Base-by-base conservation (phyloP, 331 rosid genomes). In the Prunus yedoensis region DNA sequence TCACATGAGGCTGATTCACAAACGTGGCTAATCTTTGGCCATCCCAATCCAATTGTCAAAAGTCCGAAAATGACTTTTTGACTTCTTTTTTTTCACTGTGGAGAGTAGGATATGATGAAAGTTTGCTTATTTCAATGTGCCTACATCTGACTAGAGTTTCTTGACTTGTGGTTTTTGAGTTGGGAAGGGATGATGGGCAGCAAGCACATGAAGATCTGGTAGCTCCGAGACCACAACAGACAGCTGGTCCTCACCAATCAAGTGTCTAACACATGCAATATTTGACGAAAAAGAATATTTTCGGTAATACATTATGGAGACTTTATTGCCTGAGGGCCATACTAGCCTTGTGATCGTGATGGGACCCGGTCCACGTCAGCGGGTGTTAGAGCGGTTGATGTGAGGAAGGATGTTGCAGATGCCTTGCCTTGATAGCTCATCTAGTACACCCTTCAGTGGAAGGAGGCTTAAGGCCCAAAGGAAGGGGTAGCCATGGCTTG, bases 401-500 rank as follows among this genome's bases (percentile, higher is more conserved):
- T 71, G 76, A 60, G 97, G 93, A 70, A 93, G 93, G 72, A 84
- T 79, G 79, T 65, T 73, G 78, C 89, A 84, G 80, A 92, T 85
- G 81, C 97, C 97, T 87, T 89, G 91, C 79, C 77, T 86, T 45
- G 94, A 83, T 66, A 95, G 97, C 77, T 95, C 99, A 65, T 84
- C 77, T 68, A 95, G 81, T 1, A 95, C 97, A 76, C 88, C n/a
- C 83, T 21, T 92, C 99, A 0, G 90, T 83, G 27, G 96, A 95
- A 62, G 99, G 99, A 58, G 97, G 92, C 74, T 95, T 95, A 4
- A 95, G 93, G 43, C 99, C 99, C 47, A 95, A 79, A 7, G 99
- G 99, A 35, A 92, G 82, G 3, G 99, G 99, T 50, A 92, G 80
- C 99, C 99, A 92, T 76, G 99, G 99, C 81, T 92, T 90, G 90